Evolutionary conservation across 495 filamentous ascomycete genomes (phyloP).

Genomic region (Trichocladium antarcticum): DNA sequence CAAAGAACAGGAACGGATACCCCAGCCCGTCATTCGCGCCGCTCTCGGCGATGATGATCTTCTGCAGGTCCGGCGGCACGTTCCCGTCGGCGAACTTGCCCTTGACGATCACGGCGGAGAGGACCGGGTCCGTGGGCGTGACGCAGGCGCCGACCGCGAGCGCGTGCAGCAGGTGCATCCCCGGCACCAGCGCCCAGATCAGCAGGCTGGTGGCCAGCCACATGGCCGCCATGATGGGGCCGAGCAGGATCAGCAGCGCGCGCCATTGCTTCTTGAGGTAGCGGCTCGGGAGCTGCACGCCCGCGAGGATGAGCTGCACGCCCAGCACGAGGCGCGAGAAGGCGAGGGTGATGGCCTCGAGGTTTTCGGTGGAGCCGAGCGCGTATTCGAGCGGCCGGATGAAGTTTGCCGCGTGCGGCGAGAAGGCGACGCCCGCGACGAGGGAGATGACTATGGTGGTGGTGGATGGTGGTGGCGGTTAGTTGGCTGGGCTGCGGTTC

Average conservation of each 20-base stretch:
- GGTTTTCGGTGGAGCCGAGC: constrained; percentile 35
- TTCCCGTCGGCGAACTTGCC: constrained; percentile 89
- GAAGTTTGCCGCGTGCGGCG: constrained; percentile 65
- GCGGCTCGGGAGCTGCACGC: constrained; percentile 80
- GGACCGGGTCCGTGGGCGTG: constrained; percentile 82
- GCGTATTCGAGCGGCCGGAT: constrained; percentile 70
- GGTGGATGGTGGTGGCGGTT: background rate
- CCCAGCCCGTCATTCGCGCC: constrained; percentile 92
- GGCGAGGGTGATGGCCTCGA: constrained; percentile 50
- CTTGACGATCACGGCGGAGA: constrained; percentile 86
- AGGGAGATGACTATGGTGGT: constrained; percentile 63
- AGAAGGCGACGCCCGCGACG: constrained; percentile 66
- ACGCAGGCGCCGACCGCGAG: constrained; percentile 73
- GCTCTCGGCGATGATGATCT: constrained; percentile 81
- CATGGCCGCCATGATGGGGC: constrained; percentile 80
- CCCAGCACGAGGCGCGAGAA: constrained; percentile 84
- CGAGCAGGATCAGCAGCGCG: constrained; percentile 61
- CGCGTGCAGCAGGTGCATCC: constrained; percentile 62
- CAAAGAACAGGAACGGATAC: constrained; percentile 81
- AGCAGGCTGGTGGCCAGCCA: constrained; percentile 74
- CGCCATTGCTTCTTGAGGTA: constrained; percentile 77
- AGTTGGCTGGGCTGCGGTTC: background rate
- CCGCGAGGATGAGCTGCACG: constrained; percentile 81
- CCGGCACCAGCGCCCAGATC: constrained; percentile 67
- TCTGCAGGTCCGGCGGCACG: constrained; percentile 68